phyloP scores from a whole-genome alignment of 129 eudicot genomes.

The Artemisia argyi region DNA sequence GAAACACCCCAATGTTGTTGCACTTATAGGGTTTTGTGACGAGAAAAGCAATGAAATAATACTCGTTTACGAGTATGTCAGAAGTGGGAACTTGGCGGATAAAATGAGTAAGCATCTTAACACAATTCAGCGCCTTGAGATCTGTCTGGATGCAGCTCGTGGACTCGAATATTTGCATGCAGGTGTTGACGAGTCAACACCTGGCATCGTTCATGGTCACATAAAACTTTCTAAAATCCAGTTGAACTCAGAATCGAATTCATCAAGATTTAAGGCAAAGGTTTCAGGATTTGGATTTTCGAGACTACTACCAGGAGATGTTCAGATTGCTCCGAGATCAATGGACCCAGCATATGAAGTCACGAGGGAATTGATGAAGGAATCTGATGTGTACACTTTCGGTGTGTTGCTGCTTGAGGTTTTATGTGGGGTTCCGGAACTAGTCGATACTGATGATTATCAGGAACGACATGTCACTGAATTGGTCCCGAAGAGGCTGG shows the following conservation, averaged over 20 bases:
- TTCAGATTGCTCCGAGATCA: constrained; percentile 6
- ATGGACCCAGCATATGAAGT: background rate
- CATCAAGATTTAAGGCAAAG: constrained; percentile 24
- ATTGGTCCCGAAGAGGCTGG: constrained; percentile 32
- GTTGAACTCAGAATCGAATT: constrained; percentile 4
- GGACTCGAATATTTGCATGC: constrained; percentile 30
- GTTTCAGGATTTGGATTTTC: constrained; percentile 34
- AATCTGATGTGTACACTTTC: constrained; percentile 29
- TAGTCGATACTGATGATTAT: constrained; percentile 35
- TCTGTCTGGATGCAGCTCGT: constrained; percentile 29
- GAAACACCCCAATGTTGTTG: constrained; percentile 24
- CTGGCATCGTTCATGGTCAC: constrained; percentile 24
- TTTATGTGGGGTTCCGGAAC: constrained; percentile 28
- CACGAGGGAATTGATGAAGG: constrained; percentile 13
- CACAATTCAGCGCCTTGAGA: too few relatives aligned
- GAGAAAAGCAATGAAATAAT: constrained; percentile 14
- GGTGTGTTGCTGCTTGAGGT: constrained; percentile 36
- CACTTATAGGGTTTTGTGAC: too few relatives aligned
- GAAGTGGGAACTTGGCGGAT: constrained; percentile 21
- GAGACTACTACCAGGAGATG: background rate
- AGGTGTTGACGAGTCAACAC: constrained; percentile 1
- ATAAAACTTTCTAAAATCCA: background rate
- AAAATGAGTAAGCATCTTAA: too few relatives aligned
- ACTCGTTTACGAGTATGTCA: constrained; percentile 25
- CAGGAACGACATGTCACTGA: constrained; percentile 25